Evolutionary conservation across 176 grass and related monocot genomes (phyloP), one percentile per base, ranked within the genome.

Genomic region (Triticum monococcum): DNA sequence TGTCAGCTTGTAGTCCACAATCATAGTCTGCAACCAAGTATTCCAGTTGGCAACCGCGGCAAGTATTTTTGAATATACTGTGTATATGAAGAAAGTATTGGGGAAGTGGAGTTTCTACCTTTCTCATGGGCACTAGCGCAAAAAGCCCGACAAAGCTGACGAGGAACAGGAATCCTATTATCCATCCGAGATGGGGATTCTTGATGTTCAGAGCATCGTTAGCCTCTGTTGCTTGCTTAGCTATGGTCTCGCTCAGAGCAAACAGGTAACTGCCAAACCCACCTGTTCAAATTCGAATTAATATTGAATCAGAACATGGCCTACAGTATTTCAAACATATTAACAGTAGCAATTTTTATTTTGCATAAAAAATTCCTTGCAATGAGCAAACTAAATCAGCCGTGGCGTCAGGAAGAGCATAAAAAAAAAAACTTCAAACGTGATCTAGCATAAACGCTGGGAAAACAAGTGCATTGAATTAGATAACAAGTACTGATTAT

Each of bases 1-100:
- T 9, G 82, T 95, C n/a, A 98, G 86, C 68, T 95, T 98, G 84
- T 95, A 98, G 83, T 98, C 95, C 17, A 98, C 80, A 52, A 96
- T 96, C 94, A 96, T 96, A 64, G 93, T 82, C 94, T 96, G 89
- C 68, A 82, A 90, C 14, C 20, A 79, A 67, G 63, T 46, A 57
- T 81, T 63, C 12, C 52, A 64, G 79, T 86, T 30, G 37, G 48
- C 50, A 40, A 36, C 62, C 2, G 35, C 4, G 31, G 12, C 38
- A 81, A 38, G 3, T 50, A 35, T 54, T 37, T 57, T 46, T 9
- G 1, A 9, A 25, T 79, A n/a, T 20, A 46, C 5, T 36, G 1
- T 22, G 2, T 66, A 2, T 22, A 5, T 83, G 3, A 36, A 84
- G 24, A 73, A 83, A 32, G 25, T 1, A 37, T 2, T 52, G n/a